These are phyloP conservation scores for Pichia sp. DNA, from an alignment of 1,139 yeast species.

Conservation along the genomic window DNA sequence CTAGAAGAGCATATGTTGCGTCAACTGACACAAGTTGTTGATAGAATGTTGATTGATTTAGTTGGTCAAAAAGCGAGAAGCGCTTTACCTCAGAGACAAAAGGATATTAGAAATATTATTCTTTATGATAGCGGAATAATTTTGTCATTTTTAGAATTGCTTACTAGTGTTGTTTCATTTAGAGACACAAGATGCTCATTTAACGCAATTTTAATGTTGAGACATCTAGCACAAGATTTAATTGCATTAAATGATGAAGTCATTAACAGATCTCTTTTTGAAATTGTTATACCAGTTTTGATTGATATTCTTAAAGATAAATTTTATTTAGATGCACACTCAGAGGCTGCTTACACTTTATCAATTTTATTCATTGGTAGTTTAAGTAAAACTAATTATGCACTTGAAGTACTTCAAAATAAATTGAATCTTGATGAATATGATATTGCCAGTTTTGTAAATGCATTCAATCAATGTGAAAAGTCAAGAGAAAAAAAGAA, in stretches of 20 bases:
- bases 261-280: slow-evolving; percentile 73
- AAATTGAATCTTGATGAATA: slow-evolving; percentile 38
- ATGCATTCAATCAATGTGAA: slow-evolving; percentile 42
- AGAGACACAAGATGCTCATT: slow-evolving; percentile 90
- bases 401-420: slow-evolving; percentile 43
- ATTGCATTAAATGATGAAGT: slow-evolving; percentile 64
- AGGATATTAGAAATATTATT: slow-evolving; percentile 59
- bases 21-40: slow-evolving; percentile 92
- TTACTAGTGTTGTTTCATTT: slow-evolving; percentile 72
- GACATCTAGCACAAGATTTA: slow-evolving; percentile 58
- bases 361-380: slow-evolving; percentile 73
- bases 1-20: slow-evolving; percentile 93
- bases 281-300: slow-evolving; percentile 43
- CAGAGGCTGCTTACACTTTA: slow-evolving; percentile 84
- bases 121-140: slow-evolving; percentile 59
- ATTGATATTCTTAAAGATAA: slow-evolving; percentile 59
- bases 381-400: slow-evolving; percentile 50
- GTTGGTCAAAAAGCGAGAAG: slow-evolving; percentile 55
- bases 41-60: slow-evolving; percentile 77
- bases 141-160: slow-evolving; percentile 71
- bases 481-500: slow-evolving; percentile 49
- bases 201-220: slow-evolving; percentile 75
- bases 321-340: slow-evolving; percentile 78
- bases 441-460: slow-evolving; percentile 44
- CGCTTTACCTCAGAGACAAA: slow-evolving; percentile 48